Evolutionary conservation across 305 asterid genomes (phyloP).

Genomic region (Fraxinus xanthoxyloides): DNA sequence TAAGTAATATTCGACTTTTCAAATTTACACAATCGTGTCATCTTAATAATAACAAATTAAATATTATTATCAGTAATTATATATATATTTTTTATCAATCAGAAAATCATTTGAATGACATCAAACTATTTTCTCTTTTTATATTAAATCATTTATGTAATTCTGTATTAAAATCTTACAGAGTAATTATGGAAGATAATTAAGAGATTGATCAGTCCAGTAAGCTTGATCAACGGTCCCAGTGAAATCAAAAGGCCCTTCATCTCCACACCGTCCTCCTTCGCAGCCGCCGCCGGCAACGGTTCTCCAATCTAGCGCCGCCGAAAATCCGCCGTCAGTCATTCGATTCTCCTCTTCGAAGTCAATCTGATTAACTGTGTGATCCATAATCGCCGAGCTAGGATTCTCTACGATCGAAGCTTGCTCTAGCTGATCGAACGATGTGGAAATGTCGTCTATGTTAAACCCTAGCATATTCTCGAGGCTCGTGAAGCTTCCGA

Average conservation of each 20-base stretch:
- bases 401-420: conserved; percentile 1
- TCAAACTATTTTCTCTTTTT: background rate
- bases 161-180: background rate
- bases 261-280: conserved; percentile 16
- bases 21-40: background rate
- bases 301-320: conserved; percentile 25
- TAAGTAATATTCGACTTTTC: background rate
- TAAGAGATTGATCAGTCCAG: conserved; percentile 32
- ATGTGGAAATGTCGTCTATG: background rate
- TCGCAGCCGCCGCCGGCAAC: background rate
- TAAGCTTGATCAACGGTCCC: conserved; percentile 31
- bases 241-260: conserved; percentile 25
- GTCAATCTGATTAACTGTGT: conserved; percentile 21
- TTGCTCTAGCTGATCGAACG: background rate
- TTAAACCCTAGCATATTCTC: background rate
- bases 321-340: conserved; percentile 10
- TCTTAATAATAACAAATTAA: background rate
- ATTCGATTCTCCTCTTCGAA: conserved; percentile 17
- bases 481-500: background rate
- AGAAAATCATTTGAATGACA: background rate
- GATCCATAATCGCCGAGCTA: conserved; percentile 20
- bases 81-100: background rate
- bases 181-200: conserved; percentile 30
- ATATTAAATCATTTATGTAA: background rate
- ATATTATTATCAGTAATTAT: background rate